phyloP scores from a whole-genome alignment of 352 stramenopile species.

The Pythium sukuiense region DNA sequence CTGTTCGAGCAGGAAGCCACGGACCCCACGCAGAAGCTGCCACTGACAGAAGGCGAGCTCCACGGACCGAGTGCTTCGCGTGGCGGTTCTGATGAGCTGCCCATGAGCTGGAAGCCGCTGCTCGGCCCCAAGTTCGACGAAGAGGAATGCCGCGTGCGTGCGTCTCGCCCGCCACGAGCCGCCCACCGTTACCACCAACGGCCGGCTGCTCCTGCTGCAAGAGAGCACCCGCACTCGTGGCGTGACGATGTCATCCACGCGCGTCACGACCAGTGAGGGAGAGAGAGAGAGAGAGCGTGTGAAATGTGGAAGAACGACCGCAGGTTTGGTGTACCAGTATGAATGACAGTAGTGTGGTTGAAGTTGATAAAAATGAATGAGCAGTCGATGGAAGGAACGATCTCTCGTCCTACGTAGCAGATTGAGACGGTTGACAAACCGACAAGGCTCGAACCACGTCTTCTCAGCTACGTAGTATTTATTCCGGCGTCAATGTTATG shows the following conservation, averaged over 20 bases:
- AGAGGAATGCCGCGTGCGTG: neutral
- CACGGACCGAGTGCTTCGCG: neutral
- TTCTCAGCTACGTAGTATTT: neutral
- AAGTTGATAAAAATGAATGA: neutral
- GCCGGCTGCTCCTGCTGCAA: neutral
- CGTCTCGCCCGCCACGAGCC: neutral
- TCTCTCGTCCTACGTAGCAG: neutral
- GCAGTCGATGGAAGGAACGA: neutral
- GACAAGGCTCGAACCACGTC: no score
- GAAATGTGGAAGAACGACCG: neutral
- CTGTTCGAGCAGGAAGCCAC: conserved; percentile 11
- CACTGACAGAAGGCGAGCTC: neutral
- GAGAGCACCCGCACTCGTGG: conserved; percentile 15
- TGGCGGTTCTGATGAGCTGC: neutral
- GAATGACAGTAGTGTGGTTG: neutral
- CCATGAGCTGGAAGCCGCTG: conserved; percentile 6
- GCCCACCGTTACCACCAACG: neutral
- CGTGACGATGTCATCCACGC: conserved; percentile 19
- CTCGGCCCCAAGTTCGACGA: neutral
- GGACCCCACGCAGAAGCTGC: neutral
- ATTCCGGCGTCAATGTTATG: neutral
- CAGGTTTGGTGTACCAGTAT: no score
- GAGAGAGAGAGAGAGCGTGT: neutral
- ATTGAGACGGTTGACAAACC: neutral
- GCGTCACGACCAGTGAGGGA: neutral